Evolutionary conservation across 2,329 filamentous ascomycete genomes (phyloP).

Genomic region (Colletotrichum tamarilloi): DNA sequence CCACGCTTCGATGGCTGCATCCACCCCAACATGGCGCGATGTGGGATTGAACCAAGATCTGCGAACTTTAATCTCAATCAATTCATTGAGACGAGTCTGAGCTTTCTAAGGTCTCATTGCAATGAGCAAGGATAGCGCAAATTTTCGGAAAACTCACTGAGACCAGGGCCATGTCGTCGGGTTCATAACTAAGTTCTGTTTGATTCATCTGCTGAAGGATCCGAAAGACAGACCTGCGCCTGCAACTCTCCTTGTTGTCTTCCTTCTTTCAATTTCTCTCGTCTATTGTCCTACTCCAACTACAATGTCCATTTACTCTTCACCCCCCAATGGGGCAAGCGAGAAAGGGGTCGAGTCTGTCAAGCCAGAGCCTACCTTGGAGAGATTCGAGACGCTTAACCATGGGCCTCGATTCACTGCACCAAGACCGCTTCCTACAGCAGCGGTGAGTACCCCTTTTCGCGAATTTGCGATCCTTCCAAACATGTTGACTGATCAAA

Average conservation of each 20-base stretch:
- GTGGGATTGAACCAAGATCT: constrained; percentile 13
- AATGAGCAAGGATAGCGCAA: neutral
- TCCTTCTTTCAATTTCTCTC: neutral
- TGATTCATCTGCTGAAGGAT: neutral
- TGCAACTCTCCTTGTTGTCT: neutral
- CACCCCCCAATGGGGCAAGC: neutral
- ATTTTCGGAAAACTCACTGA: neutral
- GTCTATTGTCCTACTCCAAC: too few relatives aligned
- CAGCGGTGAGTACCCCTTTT: constrained; percentile 9
- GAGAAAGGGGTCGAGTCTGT: constrained; percentile 3
- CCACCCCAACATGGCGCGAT: constrained; percentile 16
- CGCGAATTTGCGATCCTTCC: neutral
- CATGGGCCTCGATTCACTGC: neutral
- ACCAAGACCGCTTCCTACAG: constrained; percentile 20
- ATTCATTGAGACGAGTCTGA: neutral
- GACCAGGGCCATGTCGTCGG: neutral
- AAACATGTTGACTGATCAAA: neutral
- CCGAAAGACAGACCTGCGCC: neutral
- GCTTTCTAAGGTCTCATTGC: neutral
- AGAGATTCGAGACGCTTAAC: neutral
- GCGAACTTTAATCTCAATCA: constrained; percentile 11
- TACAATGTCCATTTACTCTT: constrained; percentile 3
- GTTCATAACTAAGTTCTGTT: neutral
- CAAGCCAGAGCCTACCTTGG: neutral
- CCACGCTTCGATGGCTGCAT: neutral